phyloP scores from a whole-genome alignment of 805 yeast species.

The Candida railenensis region DNA sequence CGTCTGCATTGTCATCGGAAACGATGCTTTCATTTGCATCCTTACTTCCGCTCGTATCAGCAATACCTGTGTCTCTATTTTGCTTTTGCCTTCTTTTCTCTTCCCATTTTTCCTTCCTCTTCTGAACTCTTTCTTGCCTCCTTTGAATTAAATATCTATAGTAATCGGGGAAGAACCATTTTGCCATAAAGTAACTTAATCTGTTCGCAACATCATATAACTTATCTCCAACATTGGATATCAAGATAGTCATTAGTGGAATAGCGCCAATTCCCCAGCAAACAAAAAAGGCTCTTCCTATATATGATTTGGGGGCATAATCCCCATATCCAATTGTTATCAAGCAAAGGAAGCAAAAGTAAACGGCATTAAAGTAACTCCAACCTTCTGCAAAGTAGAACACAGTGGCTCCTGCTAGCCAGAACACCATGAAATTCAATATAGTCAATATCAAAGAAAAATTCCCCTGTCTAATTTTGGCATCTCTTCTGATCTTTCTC shows the following conservation, averaged over 20 bases:
- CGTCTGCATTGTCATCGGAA: neutral
- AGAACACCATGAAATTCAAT: constrained; percentile 50
- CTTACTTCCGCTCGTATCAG: neutral
- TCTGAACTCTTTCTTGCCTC: neutral
- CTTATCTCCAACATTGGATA: constrained; percentile 70
- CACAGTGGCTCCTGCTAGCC: constrained; percentile 72
- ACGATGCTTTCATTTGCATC: constrained; percentile 4
- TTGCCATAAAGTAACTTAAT: constrained; percentile 11
- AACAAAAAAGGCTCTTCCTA: constrained; percentile 73
- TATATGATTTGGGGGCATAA: constrained; percentile 56
- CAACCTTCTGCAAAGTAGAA: constrained; percentile 65
- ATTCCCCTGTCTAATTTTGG: constrained; percentile 37
- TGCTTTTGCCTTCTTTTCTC: constrained; percentile 5
- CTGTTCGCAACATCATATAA: constrained; percentile 32
- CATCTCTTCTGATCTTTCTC: constrained; percentile 47
- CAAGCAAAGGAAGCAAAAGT: constrained; percentile 73
- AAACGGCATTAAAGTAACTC: constrained; percentile 69
- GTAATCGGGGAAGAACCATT: constrained; percentile 6
- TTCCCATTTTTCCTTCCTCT: neutral
- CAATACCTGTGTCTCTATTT: constrained; percentile 3
- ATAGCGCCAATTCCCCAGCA: constrained; percentile 82
- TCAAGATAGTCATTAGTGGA: constrained; percentile 81
- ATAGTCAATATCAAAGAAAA: constrained; percentile 41
- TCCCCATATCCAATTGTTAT: constrained; percentile 88
- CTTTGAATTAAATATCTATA: constrained; percentile 1